Evolutionary conservation across 75 land plant genomes (phyloP).

Genomic region (Larix kaempferi): DNA sequence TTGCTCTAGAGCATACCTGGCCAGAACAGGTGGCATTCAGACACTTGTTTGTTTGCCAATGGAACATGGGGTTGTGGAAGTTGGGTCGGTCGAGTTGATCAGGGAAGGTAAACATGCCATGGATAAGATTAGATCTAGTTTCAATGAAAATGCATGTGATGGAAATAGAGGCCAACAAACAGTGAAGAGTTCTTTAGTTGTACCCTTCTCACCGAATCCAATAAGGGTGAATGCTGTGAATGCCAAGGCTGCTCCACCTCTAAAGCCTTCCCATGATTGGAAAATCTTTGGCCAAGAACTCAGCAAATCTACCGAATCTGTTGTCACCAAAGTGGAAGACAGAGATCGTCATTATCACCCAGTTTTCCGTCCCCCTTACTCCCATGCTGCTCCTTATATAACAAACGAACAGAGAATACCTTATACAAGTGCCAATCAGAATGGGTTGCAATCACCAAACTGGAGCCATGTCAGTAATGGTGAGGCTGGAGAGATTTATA

Average conservation of each 20-base stretch:
- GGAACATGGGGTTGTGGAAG: slow-evolving; percentile 60
- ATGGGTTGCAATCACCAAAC: slow-evolving; percentile 7
- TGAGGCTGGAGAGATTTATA: slow-evolving; percentile 11
- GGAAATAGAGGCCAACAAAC: not conserved
- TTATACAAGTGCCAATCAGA: slow-evolving; percentile 7
- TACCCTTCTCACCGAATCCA: slow-evolving; percentile 2
- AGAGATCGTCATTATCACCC: slow-evolving; percentile 10
- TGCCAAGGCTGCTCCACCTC: slow-evolving; percentile 1
- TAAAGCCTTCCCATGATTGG: slow-evolving; percentile 6
- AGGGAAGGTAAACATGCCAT: slow-evolving; percentile 7
- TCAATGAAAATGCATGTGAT: slow-evolving; percentile 4
- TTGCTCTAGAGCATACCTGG: slow-evolving; percentile 50
- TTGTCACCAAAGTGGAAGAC: slow-evolving; percentile 12
- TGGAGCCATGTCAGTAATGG: slow-evolving; percentile 12
- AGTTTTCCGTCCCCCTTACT: not conserved
- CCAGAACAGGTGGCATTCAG: slow-evolving; percentile 39
- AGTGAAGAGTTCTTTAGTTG: slow-evolving; percentile 11
- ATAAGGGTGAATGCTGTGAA: slow-evolving; percentile 10
- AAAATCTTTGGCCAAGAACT: slow-evolving; percentile 17
- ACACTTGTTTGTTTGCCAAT: slow-evolving; percentile 67
- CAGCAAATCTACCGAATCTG: slow-evolving; percentile 9
- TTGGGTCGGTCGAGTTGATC: slow-evolving; percentile 59
- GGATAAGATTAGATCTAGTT: slow-evolving; percentile 8
- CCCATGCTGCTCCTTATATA: not conserved
- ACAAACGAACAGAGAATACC: slow-evolving; percentile 3